Percentiles rank a stretch among this genome's conserved stretches.
Conservation (phyloP, 306 rosid species). For the Delonix regia region DNA sequence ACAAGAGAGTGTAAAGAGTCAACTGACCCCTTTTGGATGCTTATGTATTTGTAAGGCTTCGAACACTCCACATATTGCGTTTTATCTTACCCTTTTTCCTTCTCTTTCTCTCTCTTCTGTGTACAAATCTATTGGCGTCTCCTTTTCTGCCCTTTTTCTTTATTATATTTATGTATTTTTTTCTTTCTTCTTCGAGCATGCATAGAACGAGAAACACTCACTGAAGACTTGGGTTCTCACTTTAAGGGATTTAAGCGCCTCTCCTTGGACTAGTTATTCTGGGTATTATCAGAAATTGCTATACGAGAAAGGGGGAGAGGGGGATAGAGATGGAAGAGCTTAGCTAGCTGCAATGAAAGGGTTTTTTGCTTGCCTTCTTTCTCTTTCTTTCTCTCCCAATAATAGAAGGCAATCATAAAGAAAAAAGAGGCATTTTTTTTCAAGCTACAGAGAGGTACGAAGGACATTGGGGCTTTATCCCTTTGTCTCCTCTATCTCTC, state of each 20-base stretch:
- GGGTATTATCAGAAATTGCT: neutral
- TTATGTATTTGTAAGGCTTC: slow-evolving; percentile 87
- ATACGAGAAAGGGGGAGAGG: neutral
- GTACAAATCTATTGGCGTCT: slow-evolving; percentile 41
- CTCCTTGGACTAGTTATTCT: neutral
- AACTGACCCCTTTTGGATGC: slow-evolving; percentile 85
- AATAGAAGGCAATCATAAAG: slow-evolving; percentile 26
- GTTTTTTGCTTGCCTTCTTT: slow-evolving; percentile 55
- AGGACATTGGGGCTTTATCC: slow-evolving; percentile 64
- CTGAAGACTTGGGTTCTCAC: slow-evolving; percentile 68
- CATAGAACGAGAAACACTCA: slow-evolving; percentile 49
- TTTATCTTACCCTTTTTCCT: slow-evolving; percentile 49
- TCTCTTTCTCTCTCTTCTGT: slow-evolving; percentile 16
- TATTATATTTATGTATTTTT: neutral
- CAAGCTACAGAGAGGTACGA: slow-evolving; percentile 45
- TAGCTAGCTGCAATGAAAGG: slow-evolving; percentile 36
- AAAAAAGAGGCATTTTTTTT: slow-evolving; percentile 3
- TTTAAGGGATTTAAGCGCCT: slow-evolving; percentile 27
- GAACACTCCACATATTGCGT: slow-evolving; percentile 74
- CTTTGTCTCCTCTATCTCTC: slow-evolving; percentile 67
- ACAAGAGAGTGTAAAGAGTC: slow-evolving; percentile 59
- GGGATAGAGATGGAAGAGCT: neutral
- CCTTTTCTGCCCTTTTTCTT: slow-evolving; percentile 23
- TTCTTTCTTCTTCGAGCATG: slow-evolving; percentile 54
- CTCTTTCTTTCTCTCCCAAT: slow-evolving; percentile 62